A percentile compares a stretch with the other conserved stretches of the same genome.
Evolutionary conservation across 768 basidiomycete species (phyloP).

Genomic region (Leccinum disarticulatum): DNA sequence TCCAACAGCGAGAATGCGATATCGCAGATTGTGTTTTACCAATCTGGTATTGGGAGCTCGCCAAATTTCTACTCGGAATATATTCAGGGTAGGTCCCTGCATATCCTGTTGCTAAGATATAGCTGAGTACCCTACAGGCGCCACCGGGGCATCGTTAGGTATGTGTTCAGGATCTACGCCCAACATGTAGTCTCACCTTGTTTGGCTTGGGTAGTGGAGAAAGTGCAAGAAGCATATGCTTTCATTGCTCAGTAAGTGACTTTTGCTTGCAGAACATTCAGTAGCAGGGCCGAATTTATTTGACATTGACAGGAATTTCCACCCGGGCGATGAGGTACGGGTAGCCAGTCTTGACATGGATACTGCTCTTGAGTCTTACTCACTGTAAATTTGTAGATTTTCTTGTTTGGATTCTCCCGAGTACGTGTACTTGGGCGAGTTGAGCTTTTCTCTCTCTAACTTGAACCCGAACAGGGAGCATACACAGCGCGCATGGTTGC

Average conservation of each 20-base stretch:
- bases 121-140: constrained; percentile 41
- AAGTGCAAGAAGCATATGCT: constrained; percentile 78
- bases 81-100: constrained; percentile 51
- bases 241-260: constrained; percentile 72
- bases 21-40: constrained; percentile 65
- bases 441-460: constrained; percentile 5
- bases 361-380: not conserved
- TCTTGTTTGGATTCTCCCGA: constrained; percentile 76
- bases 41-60: constrained; percentile 60
- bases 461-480: constrained; percentile 49
- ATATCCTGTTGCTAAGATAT: not conserved
- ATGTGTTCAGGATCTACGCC: not conserved
- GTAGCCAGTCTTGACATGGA: not conserved
- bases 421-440: constrained; percentile 34
- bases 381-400: constrained; percentile 49
- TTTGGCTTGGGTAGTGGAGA: constrained; percentile 47
- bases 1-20: constrained; percentile 38
- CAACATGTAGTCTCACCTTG: constrained; percentile 3
- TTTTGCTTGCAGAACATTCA: not conserved
- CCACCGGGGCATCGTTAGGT: constrained; percentile 66
- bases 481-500: constrained; percentile 77
- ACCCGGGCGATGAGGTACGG: constrained; percentile 67
- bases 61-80: constrained; percentile 57
- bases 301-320: constrained; percentile 53
- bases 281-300: not conserved